Conservation (phyloP, 352 stramenopile genomes). For the Pythium rhizo-oryzae region DNA sequence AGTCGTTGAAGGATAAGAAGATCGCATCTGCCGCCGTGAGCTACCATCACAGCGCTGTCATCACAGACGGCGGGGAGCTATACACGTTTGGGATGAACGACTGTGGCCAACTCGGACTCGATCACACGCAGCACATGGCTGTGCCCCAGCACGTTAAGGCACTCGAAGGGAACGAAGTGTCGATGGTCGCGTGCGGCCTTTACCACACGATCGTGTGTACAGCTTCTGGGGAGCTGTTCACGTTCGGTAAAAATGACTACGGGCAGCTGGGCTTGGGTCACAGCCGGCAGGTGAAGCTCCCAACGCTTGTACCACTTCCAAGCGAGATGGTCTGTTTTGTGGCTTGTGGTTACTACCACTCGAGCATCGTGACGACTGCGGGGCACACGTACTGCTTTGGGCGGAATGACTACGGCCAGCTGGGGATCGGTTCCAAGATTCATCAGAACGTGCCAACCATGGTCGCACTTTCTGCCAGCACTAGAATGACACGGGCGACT, state of each 20-base stretch:
- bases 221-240: conserved; percentile 59
- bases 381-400: conserved; percentile 81
- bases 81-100: conserved; percentile 92
- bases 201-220: conserved; percentile 88
- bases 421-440: conserved; percentile 84
- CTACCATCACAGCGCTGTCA: conserved; percentile 84
- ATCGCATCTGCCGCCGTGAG: conserved; percentile 79
- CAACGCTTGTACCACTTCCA: conserved; percentile 54
- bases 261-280: conserved; percentile 81
- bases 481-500: conserved; percentile 69
- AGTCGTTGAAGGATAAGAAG: conserved; percentile 85
- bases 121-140: conserved; percentile 79
- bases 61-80: conserved; percentile 73
- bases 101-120: conserved; percentile 82
- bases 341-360: conserved; percentile 88
- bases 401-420: conserved; percentile 87
- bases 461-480: conserved; percentile 69
- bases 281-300: conserved; percentile 76
- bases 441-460: conserved; percentile 79
- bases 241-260: conserved; percentile 90
- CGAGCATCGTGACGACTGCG: conserved; percentile 63
- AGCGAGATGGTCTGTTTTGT: conserved; percentile 84
- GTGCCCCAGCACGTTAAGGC: conserved; percentile 74
- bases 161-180: conserved; percentile 70
- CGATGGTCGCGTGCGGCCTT: conserved; percentile 79